These are phyloP conservation scores for Nothophaeocryptopus gaeumannii DNA, from an alignment of 2,329 filamentous ascomycete species.

Conservation along the genomic window DNA sequence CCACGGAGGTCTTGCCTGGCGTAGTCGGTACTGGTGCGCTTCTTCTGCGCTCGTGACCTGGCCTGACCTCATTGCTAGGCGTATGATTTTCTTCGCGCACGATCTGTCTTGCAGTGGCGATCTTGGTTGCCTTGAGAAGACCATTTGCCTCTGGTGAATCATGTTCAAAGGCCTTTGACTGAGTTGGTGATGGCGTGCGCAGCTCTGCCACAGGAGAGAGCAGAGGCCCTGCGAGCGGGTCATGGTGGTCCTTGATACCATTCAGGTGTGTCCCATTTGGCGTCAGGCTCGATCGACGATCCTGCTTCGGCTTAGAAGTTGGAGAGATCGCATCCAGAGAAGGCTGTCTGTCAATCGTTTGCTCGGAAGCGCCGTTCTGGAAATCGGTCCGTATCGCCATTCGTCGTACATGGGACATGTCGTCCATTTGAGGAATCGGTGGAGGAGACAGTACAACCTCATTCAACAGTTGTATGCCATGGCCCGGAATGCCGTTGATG, in stretches of 20 bases:
- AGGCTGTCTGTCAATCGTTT: not conserved
- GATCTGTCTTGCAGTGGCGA: conserved; percentile 29
- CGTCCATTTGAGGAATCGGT: conserved; percentile 5
- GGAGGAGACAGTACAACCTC: conserved; percentile 5
- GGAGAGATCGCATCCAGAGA: conserved; percentile 16
- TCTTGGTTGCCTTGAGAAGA: conserved; percentile 28
- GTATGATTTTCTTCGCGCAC: conserved; percentile 23
- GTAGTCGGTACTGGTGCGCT: conserved; percentile 21
- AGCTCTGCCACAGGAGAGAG: conserved; percentile 74
- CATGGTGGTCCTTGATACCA: conserved; percentile 18
- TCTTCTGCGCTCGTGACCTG: conserved; percentile 26
- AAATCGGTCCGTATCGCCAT: conserved; percentile 9
- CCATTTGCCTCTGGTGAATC: conserved; percentile 28
- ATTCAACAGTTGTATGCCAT: conserved; percentile 13
- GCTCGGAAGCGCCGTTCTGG: not conserved
- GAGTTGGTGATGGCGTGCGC: conserved; percentile 67
- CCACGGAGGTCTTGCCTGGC: conserved; percentile 6
- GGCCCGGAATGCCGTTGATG: conserved; percentile 17
- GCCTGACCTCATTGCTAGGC: conserved; percentile 9
- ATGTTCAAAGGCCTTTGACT: conserved; percentile 54
- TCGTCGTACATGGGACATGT: conserved; percentile 11
- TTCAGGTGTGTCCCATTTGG: conserved; percentile 26
- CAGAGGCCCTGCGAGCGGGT: conserved; percentile 35
- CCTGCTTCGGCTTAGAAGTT: conserved; percentile 16
- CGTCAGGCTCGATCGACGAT: conserved; percentile 21